phyloP scores from a whole-genome alignment of 83 land plant species.

The Isoetes engelmannii region DNA sequence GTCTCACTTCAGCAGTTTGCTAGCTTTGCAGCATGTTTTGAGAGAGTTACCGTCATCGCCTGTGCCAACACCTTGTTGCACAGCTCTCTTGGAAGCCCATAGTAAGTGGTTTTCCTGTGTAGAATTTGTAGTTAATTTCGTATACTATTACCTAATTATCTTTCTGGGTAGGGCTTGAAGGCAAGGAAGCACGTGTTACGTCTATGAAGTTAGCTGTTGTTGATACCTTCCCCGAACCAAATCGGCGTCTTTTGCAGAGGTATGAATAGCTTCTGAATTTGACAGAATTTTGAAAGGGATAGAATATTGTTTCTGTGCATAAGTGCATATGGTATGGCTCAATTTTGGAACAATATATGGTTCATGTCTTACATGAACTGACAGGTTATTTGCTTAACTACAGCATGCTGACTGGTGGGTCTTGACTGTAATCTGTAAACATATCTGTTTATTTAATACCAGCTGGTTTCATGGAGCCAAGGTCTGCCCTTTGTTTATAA shows the following conservation, averaged over 20 bases:
- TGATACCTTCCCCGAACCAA: constrained; percentile 97
- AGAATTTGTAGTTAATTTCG: not conserved
- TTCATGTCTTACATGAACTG: no score
- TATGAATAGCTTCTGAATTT: constrained; percentile 1
- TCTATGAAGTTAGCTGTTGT: constrained; percentile 81
- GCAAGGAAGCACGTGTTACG: constrained; percentile 66
- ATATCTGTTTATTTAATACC: no score
- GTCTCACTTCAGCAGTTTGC: no score
- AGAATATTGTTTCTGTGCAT: not conserved
- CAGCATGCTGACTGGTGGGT: not conserved
- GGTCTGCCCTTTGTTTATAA: no score
- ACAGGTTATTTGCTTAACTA: no score
- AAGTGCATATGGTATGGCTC: not conserved
- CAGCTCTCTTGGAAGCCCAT: constrained; percentile 91
- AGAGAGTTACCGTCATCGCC: constrained; percentile 98
- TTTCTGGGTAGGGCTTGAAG: constrained; percentile 53
- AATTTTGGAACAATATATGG: not conserved
- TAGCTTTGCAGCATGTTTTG: constrained; percentile 67
- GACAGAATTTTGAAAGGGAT: no score
- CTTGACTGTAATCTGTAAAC: no score
- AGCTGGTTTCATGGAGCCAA: no score
- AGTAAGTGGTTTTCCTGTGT: constrained; percentile 43
- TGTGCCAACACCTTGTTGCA: constrained; percentile 98
- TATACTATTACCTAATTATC: constrained; percentile 6
- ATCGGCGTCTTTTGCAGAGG: constrained; percentile 90